Evolutionary conservation across 768 basidiomycete species (phyloP).

Genomic region (Sarcomyxa edulis): DNA sequence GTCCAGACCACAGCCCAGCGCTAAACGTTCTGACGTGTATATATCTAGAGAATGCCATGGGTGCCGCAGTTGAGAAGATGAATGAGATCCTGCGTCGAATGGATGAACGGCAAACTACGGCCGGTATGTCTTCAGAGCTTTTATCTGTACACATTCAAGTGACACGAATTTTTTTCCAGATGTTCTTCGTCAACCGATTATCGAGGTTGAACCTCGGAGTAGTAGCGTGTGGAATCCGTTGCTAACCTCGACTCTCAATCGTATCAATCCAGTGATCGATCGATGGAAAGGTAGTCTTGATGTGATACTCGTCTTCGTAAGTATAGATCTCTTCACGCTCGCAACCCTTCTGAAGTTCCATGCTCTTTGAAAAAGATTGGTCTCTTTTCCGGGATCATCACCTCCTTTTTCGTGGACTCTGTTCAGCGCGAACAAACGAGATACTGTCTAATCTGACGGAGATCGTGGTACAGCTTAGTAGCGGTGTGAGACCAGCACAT

Average conservation of each 20-base stretch:
- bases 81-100: too few relatives aligned
- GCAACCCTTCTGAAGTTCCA: background rate
- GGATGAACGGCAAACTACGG: too few relatives aligned
- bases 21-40: too few relatives aligned
- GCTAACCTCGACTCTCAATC: slow-evolving; percentile 8
- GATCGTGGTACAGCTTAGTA: slow-evolving; percentile 5
- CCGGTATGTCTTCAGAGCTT: too few relatives aligned
- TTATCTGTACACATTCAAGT: too few relatives aligned
- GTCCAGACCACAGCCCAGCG: too few relatives aligned
- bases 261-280: slow-evolving; percentile 12
- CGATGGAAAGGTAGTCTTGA: slow-evolving; percentile 14
- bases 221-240: slow-evolving; percentile 15
- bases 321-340: too few relatives aligned
- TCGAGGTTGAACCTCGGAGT: slow-evolving; percentile 4
- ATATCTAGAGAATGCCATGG: too few relatives aligned
- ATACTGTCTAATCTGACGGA: slow-evolving; percentile 24
- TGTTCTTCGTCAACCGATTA: slow-evolving; percentile 11
- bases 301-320: slow-evolving; percentile 15
- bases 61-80: too few relatives aligned
- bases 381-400: slow-evolving; percentile 15
- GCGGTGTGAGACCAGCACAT: background rate
- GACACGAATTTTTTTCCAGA: too few relatives aligned
- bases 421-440: slow-evolving; percentile 17
- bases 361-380: slow-evolving; percentile 7
- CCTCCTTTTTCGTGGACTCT: slow-evolving; percentile 15